These are phyloP conservation scores for Hydnomerulius pinastri DNA, from an alignment of 768 basidiomycete genomes.

Conservation along the genomic window DNA sequence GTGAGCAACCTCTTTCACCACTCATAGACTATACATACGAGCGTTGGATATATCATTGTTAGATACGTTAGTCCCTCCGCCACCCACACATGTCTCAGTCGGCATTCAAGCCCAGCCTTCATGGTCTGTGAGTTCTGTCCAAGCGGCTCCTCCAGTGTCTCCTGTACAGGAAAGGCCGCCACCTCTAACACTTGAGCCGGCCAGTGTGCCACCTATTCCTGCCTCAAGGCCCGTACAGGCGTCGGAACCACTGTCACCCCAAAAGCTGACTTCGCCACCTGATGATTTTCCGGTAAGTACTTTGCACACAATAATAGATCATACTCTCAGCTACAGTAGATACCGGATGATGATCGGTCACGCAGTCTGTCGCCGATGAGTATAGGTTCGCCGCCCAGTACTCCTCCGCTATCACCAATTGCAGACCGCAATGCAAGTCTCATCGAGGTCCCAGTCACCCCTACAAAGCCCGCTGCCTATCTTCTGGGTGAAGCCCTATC, in stretches of 20 bases:
- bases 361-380: conserved; percentile 66
- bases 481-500: conserved; percentile 10
- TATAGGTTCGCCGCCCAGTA: conserved; percentile 49
- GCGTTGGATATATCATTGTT: conserved; percentile 28
- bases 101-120: conserved; percentile 47
- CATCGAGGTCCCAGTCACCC: conserved; percentile 4
- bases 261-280: conserved; percentile 13
- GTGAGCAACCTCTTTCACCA: conserved; percentile 35
- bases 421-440: conserved; percentile 2
- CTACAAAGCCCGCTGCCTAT: conserved; percentile 5
- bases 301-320: background rate
- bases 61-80: conserved; percentile 27
- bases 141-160: conserved; percentile 30
- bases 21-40: conserved; percentile 18
- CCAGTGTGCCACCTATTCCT: conserved; percentile 11
- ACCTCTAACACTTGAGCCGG: conserved; percentile 3
- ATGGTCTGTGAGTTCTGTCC: conserved; percentile 40
- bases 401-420: conserved; percentile 31
- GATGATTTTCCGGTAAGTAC: conserved; percentile 25
- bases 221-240: conserved; percentile 11
- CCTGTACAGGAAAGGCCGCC: conserved; percentile 13
- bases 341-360: conserved; percentile 32
- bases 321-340: conserved; percentile 32
- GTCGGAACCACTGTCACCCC: conserved; percentile 9
- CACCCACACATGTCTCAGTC: conserved; percentile 38